phyloP scores from a whole-genome alignment of 306 rosid genomes.

The Castanea crenata region DNA sequence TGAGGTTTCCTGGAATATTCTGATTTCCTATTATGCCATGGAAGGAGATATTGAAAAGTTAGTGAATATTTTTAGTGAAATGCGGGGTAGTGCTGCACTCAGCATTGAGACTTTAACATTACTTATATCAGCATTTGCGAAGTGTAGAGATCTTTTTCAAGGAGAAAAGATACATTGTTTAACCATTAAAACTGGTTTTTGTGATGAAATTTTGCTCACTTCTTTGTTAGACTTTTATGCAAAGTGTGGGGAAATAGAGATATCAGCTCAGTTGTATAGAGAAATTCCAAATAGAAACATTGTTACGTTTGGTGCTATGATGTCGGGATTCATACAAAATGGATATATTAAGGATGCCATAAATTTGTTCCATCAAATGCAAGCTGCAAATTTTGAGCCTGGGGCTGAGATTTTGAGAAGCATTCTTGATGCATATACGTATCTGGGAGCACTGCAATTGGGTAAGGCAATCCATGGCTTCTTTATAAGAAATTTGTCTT shows the following conservation, averaged over 20 bases:
- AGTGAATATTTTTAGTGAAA: constrained; percentile 26
- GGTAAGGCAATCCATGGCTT: constrained; percentile 47
- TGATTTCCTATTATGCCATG: constrained; percentile 36
- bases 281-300: constrained; percentile 31
- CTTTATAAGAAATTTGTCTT: constrained; percentile 30
- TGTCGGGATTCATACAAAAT: constrained; percentile 51
- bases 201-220: constrained; percentile 43
- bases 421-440: constrained; percentile 51
- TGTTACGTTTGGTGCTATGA: constrained; percentile 53
- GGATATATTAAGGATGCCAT: constrained; percentile 43
- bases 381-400: constrained; percentile 24
- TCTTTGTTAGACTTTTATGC: constrained; percentile 54
- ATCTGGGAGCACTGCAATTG: constrained; percentile 49
- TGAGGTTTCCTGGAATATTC: constrained; percentile 47
- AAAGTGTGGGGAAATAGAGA: constrained; percentile 39
- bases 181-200: constrained; percentile 43
- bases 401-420: constrained; percentile 39
- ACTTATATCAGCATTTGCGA: constrained; percentile 41
- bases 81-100: constrained; percentile 22
- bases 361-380: constrained; percentile 44
- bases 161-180: constrained; percentile 44
- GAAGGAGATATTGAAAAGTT: constrained; percentile 35
- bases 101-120: constrained; percentile 32
- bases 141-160: constrained; percentile 32
- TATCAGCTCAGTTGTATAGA: constrained; percentile 33